A percentile compares a stretch with the other conserved stretches of the same genome.
These are phyloP conservation scores for Primulina eburnea DNA, from an alignment of 257 asterid species.

Conservation along the genomic window DNA sequence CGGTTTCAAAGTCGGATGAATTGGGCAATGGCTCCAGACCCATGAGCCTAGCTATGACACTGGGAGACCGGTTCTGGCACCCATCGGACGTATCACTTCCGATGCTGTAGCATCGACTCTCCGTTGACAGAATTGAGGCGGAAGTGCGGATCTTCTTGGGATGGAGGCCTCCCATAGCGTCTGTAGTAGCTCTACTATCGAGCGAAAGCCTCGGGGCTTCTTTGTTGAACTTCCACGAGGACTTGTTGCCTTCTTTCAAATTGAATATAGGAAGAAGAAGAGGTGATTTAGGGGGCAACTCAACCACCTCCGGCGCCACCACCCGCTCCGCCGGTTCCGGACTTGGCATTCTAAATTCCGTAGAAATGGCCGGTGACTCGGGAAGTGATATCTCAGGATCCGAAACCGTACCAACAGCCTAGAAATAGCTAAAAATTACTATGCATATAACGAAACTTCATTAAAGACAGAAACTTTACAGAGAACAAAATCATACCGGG, in stretches of 20 bases:
- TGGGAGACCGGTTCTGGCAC: conserved; percentile 54
- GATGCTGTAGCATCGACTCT: conserved; percentile 32
- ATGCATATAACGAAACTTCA: not conserved
- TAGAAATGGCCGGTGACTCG: conserved; percentile 40
- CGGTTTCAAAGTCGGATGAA: conserved; percentile 39
- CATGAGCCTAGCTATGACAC: conserved; percentile 89
- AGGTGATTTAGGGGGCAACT: conserved; percentile 52
- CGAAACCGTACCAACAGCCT: conserved; percentile 49
- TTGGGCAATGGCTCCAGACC: conserved; percentile 76
- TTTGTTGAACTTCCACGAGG: conserved; percentile 76
- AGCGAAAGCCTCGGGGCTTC: conserved; percentile 89
- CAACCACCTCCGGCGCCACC: conserved; percentile 24
- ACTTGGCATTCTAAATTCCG: conserved; percentile 24
- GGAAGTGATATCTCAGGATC: conserved; percentile 56
- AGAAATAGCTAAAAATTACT: not conserved
- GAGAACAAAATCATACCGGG: conserved; percentile 29
- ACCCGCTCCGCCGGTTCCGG: conserved; percentile 29
- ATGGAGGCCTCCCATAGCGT: conserved; percentile 79
- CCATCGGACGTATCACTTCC: conserved; percentile 42
- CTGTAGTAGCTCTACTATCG: conserved; percentile 92
- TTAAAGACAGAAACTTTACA: not conserved
- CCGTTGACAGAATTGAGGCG: conserved; percentile 31
- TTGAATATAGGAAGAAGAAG: conserved; percentile 48
- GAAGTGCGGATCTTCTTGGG: conserved; percentile 70
- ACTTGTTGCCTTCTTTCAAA: conserved; percentile 53